These are phyloP conservation scores for Sisymbrium irio DNA, from an alignment of 345 rosid genomes.

Conservation along the genomic window DNA sequence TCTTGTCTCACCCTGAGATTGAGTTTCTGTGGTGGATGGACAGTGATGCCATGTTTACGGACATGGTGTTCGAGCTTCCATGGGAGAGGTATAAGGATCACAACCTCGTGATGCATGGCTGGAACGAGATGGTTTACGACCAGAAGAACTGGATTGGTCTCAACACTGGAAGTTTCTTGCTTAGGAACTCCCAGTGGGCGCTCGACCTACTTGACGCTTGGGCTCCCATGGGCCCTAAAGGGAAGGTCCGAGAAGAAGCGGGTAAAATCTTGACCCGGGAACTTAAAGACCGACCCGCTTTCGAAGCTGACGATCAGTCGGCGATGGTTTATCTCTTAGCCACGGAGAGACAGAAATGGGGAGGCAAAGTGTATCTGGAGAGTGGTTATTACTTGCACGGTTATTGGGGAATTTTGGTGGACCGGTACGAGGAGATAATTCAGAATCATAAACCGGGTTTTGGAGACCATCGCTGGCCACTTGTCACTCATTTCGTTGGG, in stretches of 20 bases:
- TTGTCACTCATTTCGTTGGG: slow-evolving; percentile 79
- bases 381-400: slow-evolving; percentile 70
- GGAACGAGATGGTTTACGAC: slow-evolving; percentile 71
- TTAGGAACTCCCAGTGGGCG: slow-evolving; percentile 67
- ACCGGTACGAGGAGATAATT: slow-evolving; percentile 68
- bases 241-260: slow-evolving; percentile 60
- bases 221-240: slow-evolving; percentile 78
- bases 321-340: slow-evolving; percentile 69
- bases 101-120: slow-evolving; percentile 69
- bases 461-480: slow-evolving; percentile 76
- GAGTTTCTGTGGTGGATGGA: slow-evolving; percentile 89
- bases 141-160: slow-evolving; percentile 69
- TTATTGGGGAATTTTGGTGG: slow-evolving; percentile 72
- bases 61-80: slow-evolving; percentile 74
- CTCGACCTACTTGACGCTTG: slow-evolving; percentile 67
- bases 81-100: slow-evolving; percentile 72
- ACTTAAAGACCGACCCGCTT: slow-evolving; percentile 56
- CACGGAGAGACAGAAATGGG: slow-evolving; percentile 63
- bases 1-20: slow-evolving; percentile 66
- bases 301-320: slow-evolving; percentile 74
- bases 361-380: slow-evolving; percentile 65
- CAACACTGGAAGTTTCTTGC: slow-evolving; percentile 65
- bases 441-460: slow-evolving; percentile 61
- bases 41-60: slow-evolving; percentile 75
- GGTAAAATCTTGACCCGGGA: slow-evolving; percentile 58